Evolutionary conservation across 805 yeast genomes (phyloP), one percentile per base, ranked within the genome.

Genomic region (Cyberlindnera samutprakarnensis): DNA sequence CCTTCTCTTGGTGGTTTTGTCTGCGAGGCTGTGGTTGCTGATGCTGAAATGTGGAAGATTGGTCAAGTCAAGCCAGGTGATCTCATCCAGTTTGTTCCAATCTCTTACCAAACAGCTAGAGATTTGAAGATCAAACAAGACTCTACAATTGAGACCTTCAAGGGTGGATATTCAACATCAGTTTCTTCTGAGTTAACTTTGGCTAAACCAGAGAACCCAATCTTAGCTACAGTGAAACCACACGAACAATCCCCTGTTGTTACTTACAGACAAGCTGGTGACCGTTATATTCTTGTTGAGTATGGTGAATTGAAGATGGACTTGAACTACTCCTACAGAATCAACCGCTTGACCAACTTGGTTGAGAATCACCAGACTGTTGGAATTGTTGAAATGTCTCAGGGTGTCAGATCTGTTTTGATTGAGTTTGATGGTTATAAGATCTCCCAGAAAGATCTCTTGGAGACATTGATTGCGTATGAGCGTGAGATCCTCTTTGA

Each of bases 51-150:
- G 80, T 90, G 97, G 97, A 92, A 92, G 64, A 83, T 92, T 53
- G 98, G 98, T 28, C 97, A 90, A 63, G 88, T 85, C 26, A 88
- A 84, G 57, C 96, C 97, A 5, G 97, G 97, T 51, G 97, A 92
- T 51, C 47, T 57, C 29, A 76, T 90, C 38, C 72, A 72, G 44
- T 90, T 92, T 65, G 75, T 76, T 35, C 95, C 96, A 23, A 68
- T 92, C 27, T 49, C 75, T 12, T 80, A 72, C 46, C 76, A 72
- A 19, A 61, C 69, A 36, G 96, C 97, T 6, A 64, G 81, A 43
- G 55, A 55, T 13, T 63, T 88, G 56, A 81, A 75, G 57, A 48
- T 49, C 18, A 55, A 62, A 1, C 94, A 81, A 53, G 88, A 85
- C 51, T 44, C 49, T 18, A 59, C 66, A 15, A 64, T 82, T 39